These are phyloP conservation scores for Cercophora samala DNA, from an alignment of 495 filamentous ascomycete genomes.

Conservation along the genomic window DNA sequence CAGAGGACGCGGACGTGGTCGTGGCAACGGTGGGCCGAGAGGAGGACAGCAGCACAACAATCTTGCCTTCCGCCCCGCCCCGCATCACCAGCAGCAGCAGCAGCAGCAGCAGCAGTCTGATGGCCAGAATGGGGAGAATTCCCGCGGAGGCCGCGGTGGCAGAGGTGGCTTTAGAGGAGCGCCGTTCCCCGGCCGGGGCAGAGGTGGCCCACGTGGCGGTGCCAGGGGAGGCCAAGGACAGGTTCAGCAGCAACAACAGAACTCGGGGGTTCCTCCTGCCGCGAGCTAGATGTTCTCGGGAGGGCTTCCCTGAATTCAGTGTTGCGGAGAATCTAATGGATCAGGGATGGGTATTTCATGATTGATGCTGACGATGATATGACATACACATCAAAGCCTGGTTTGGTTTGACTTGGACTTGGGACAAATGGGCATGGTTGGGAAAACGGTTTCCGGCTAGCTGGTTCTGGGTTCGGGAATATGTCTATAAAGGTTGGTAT, in stretches of 20 bases:
- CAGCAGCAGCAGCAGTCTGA: slow-evolving; percentile 1
- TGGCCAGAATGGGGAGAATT: not conserved
- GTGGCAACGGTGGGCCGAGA: slow-evolving; percentile 15
- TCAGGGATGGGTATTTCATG: not conserved
- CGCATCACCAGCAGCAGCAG: not conserved
- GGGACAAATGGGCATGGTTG: not conserved
- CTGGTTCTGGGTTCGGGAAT: not conserved
- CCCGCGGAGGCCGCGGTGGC: slow-evolving; percentile 26
- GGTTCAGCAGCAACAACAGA: not conserved
- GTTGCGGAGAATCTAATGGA: not conserved
- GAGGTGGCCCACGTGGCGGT: not conserved
- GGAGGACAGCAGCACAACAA: slow-evolving; percentile 8
- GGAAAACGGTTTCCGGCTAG: not conserved
- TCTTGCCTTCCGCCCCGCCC: not conserved
- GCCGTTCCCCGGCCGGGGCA: not conserved
- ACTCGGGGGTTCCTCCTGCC: not conserved
- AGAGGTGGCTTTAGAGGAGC: slow-evolving; percentile 18
- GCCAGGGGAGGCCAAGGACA: not conserved
- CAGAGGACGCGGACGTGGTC: slow-evolving; percentile 27
- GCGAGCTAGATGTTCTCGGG: not conserved
- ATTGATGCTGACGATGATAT: not conserved
- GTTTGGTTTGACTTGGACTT: not conserved
- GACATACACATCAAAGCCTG: not conserved
- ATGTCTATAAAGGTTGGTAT: not conserved
- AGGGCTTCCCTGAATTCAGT: not conserved